Base-by-base conservation (phyloP, 2,329 filamentous ascomycete genomes). In the Didymella segeticola region DNA sequence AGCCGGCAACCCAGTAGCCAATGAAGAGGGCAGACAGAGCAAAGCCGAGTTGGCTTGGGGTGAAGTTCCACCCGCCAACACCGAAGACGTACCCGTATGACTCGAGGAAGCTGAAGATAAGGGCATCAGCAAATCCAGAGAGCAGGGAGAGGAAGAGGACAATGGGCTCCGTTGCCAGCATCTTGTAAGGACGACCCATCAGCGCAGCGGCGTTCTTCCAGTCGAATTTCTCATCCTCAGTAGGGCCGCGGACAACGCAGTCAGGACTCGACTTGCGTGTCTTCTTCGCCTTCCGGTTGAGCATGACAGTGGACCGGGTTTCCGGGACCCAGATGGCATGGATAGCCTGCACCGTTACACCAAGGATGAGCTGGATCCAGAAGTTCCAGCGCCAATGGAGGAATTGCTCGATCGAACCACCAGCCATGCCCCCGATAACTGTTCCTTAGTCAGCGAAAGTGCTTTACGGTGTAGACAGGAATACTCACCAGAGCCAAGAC, bases 341-440 rank as follows among this genome's bases (percentile, higher is more conserved):
- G 8, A 89, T 66, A 3, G 83, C 19, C 66, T 93, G 90, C 2
- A 90, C 84, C 23, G 84, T 79, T 5, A 75, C 85, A 22, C 91
- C 90, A 48, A 95, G 87, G 60, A 92, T 90, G 56, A 95, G 83
- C 74, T 93, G 89, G 58, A 93, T 88, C 89, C 89, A 95, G 72
- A 93, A 91, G 52, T 82, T 85, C 87, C 87, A 92, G 59, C 82
- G 82, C 89, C 89, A 93, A 14, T 84, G 77, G 1, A 89, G 78
- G 60, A 84, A 85, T 27, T 83, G 74, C 70, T 91, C 83, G 15
- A 88, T 83, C 61, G 91, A 90, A 0, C 89, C 89, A 63, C 89
- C 89, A 19, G 91, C 89, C 88, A 93, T 87, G 6, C 89, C 89
- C 0, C 89, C 89, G 1, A 92, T 79, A 6, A 90, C 84, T 1